Evolutionary conservation across 352 stramenopile species (phyloP).

Genomic region (Phytopythium helicoides): DNA sequence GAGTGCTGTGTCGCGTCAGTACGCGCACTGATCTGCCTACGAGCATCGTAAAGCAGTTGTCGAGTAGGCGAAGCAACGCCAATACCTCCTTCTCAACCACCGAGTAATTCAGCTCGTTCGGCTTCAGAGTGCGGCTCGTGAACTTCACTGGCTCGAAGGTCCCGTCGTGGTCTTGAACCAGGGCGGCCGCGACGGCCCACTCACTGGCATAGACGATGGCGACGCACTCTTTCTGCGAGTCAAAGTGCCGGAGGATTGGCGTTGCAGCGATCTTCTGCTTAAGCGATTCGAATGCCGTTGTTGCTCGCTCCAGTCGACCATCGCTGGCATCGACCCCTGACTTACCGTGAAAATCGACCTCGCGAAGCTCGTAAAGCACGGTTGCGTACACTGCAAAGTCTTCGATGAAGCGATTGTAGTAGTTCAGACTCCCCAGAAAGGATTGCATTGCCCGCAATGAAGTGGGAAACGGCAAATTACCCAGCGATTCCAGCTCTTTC

Average conservation of each 20-base stretch:
- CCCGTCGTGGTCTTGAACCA: slow-evolving; percentile 7
- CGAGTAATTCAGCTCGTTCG: slow-evolving; percentile 13
- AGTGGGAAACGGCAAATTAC: background rate
- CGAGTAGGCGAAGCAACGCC: slow-evolving; percentile 2
- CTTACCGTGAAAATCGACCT: no score
- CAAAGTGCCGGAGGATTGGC: slow-evolving; percentile 11
- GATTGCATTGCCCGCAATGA: slow-evolving; percentile 6
- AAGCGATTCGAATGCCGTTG: slow-evolving; percentile 6
- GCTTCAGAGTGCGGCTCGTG: no score
- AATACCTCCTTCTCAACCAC: slow-evolving; percentile 13
- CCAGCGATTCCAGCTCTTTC: no score
- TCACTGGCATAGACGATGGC: slow-evolving; percentile 11
- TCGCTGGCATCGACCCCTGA: no score
- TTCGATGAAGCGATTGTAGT: slow-evolving; percentile 15
- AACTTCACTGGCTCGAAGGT: slow-evolving; percentile 3
- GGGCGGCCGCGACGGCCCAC: slow-evolving; percentile 1
- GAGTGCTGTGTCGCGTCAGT: slow-evolving; percentile 1
- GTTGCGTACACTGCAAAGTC: slow-evolving; percentile 18
- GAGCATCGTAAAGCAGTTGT: slow-evolving; percentile 9
- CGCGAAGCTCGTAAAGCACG: no score
- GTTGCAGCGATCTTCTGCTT: slow-evolving; percentile 5
- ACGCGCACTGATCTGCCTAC: background rate
- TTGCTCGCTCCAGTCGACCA: background rate
- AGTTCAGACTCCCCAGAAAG: slow-evolving; percentile 18
- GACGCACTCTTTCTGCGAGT: no score